A percentile compares a stretch with the other conserved stretches of the same genome.
These are phyloP conservation scores for Amphichorda felina DNA, from an alignment of 2,329 filamentous ascomycete species.

Conservation along the genomic window DNA sequence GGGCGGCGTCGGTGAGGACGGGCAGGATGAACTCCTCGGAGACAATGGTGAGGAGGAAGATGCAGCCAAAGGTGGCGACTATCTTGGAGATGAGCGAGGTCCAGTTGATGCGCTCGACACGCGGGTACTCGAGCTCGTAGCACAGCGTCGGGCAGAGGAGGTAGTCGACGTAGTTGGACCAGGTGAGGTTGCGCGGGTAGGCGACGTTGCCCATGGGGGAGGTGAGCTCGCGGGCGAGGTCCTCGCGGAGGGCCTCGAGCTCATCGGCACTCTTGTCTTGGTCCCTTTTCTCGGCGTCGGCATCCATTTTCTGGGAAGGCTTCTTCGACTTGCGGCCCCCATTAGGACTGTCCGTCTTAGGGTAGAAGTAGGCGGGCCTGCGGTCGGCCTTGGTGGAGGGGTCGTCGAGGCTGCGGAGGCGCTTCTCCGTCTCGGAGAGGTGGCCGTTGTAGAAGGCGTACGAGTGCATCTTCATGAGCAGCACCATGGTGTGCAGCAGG, in stretches of 20 bases:
- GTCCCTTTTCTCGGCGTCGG: slow-evolving; percentile 4
- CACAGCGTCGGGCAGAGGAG: slow-evolving; percentile 89
- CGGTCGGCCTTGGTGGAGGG: slow-evolving; percentile 50
- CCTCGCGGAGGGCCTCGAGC: slow-evolving; percentile 64
- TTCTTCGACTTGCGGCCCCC: not conserved
- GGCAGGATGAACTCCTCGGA: slow-evolving; percentile 95
- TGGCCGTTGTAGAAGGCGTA: slow-evolving; percentile 98
- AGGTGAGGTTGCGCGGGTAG: slow-evolving; percentile 80
- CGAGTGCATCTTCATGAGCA: slow-evolving; percentile 99
- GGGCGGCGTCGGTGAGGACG: slow-evolving; percentile 61
- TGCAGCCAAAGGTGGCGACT: slow-evolving; percentile 85
- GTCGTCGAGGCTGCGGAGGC: slow-evolving; percentile 66
- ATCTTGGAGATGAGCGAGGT: slow-evolving; percentile 74
- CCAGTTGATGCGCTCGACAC: slow-evolving; percentile 65
- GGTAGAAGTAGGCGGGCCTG: slow-evolving; percentile 67
- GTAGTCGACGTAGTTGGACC: slow-evolving; percentile 75
- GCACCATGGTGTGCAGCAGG: slow-evolving; percentile 75
- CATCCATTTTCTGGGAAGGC: not conserved
- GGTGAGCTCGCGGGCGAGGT: slow-evolving; percentile 81
- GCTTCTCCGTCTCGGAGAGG: slow-evolving; percentile 73
- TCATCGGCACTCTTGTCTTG: slow-evolving; percentile 26
- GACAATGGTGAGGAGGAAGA: slow-evolving; percentile 83
- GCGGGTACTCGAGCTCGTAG: slow-evolving; percentile 94
- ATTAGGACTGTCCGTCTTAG: slow-evolving; percentile 35
- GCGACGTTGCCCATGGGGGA: slow-evolving; percentile 83